Conservation (phyloP, 306 rosid genomes). For the Prunus salicina region DNA sequence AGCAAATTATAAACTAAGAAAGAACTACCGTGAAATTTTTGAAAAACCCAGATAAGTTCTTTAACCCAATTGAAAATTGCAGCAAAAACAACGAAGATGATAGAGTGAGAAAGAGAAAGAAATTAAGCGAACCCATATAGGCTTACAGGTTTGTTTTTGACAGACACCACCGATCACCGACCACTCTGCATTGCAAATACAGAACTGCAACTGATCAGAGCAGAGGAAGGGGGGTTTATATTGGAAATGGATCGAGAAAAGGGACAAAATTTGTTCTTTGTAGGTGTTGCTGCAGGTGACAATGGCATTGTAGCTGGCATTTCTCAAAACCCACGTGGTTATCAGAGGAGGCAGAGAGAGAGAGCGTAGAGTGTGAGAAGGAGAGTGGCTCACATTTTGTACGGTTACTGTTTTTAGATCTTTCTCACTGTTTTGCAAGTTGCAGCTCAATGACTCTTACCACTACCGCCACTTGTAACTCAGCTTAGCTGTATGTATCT, state of each 20-base stretch:
- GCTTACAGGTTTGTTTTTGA: not conserved
- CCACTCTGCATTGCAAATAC: not conserved
- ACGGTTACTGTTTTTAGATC: slow-evolving; percentile 3
- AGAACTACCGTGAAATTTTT: not conserved
- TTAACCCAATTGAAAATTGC: not conserved
- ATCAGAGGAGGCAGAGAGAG: not conserved
- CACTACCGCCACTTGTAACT: not conserved
- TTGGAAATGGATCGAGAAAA: not conserved
- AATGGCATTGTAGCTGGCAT: slow-evolving; percentile 2
- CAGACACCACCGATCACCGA: not conserved
- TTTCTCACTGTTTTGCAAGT: not conserved
- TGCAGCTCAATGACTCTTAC: not conserved
- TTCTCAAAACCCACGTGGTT: slow-evolving; percentile 28
- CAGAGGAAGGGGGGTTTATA: not conserved
- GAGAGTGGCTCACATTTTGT: not conserved
- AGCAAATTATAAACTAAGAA: not conserved
- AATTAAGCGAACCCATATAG: slow-evolving; percentile 10
- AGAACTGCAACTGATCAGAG: not conserved
- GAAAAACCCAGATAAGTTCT: not conserved
- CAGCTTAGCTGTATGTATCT: not conserved
- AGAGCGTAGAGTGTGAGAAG: not conserved
- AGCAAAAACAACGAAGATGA: not conserved
- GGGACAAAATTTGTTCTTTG: not conserved
- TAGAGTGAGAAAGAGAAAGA: not conserved
- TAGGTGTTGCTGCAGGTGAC: not conserved